These are phyloP conservation scores for Pestalotiopsis fici DNA, from an alignment of 2,329 filamentous ascomycete species.

Conservation along the genomic window DNA sequence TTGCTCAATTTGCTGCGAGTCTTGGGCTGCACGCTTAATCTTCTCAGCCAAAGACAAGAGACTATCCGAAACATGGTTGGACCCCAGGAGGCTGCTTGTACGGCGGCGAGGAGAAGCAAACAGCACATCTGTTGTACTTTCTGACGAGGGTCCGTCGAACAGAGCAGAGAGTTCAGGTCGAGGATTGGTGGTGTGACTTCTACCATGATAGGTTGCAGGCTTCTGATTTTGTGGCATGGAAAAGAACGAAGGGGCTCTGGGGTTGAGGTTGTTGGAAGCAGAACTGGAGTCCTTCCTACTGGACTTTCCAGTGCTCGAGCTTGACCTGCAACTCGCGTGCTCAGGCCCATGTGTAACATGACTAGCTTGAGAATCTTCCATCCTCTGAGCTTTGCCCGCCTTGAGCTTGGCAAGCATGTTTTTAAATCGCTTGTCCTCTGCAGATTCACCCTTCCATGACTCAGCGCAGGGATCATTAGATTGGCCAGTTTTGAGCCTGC, in stretches of 20 bases:
- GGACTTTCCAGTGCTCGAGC: not conserved
- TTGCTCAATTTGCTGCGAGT: not conserved
- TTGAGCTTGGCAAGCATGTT: not conserved
- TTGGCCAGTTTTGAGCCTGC: too few species aligned
- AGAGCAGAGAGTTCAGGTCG: not conserved
- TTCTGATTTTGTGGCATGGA: not conserved
- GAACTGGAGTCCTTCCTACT: not conserved
- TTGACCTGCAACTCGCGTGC: not conserved
- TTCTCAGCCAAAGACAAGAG: not conserved
- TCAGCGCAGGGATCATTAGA: not conserved
- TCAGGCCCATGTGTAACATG: not conserved
- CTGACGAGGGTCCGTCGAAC: not conserved
- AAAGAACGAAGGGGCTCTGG: not conserved
- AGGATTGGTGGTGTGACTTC: not conserved
- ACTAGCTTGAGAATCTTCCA: not conserved
- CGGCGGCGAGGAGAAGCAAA: not conserved
- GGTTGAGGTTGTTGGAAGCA: not conserved
- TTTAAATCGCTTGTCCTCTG: slow-evolving; percentile 17
- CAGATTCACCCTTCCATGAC: slow-evolving; percentile 17
- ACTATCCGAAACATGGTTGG: not conserved
- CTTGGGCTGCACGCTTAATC: not conserved
- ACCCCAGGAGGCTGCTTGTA: not conserved
- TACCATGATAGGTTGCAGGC: not conserved
- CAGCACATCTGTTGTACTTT: not conserved
- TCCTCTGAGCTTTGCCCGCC: not conserved